These are phyloP conservation scores for Beta macrorhiza DNA, from an alignment of 179 eudicot species.

Conservation along the genomic window DNA sequence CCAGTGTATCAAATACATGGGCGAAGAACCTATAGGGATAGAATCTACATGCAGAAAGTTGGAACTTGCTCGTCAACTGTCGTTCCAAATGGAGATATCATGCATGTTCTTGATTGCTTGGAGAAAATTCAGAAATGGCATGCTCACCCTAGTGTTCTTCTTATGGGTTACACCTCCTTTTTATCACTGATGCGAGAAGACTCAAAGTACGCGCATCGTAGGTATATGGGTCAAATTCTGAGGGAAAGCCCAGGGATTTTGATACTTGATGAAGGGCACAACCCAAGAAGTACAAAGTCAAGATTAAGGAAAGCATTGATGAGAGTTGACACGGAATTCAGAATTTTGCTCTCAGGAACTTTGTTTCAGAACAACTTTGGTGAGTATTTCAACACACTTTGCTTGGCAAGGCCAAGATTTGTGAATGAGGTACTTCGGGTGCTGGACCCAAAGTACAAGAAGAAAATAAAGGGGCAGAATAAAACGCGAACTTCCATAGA, in stretches of 20 bases:
- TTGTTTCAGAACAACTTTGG: constrained; percentile 93
- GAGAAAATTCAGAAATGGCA: constrained; percentile 95
- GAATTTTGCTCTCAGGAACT: constrained; percentile 85
- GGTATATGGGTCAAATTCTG: constrained; percentile 78
- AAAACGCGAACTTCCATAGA: constrained; percentile 60
- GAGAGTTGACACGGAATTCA: constrained; percentile 73
- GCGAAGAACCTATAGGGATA: constrained; percentile 68
- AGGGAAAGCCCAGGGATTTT: constrained; percentile 83
- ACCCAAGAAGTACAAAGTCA: constrained; percentile 92
- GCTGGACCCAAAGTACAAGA: constrained; percentile 77
- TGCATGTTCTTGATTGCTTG: constrained; percentile 90
- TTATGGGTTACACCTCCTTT: constrained; percentile 97
- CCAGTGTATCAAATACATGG: constrained; percentile 98
- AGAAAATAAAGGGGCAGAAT: constrained; percentile 53
- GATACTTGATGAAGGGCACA: constrained; percentile 95
- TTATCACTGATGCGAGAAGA: constrained; percentile 79
- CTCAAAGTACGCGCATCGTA: constrained; percentile 73
- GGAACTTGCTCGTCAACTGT: constrained; percentile 37
- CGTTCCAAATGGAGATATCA: constrained; percentile 69
- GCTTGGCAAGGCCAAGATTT: constrained; percentile 83
- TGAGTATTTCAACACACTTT: constrained; percentile 93
- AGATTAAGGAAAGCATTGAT: constrained; percentile 81
- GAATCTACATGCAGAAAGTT: constrained; percentile 57
- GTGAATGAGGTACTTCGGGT: constrained; percentile 70
- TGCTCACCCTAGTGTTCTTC: constrained; percentile 90